phyloP scores from a whole-genome alignment of 2,329 filamentous ascomycete species.

The Orbilia oligospora region DNA sequence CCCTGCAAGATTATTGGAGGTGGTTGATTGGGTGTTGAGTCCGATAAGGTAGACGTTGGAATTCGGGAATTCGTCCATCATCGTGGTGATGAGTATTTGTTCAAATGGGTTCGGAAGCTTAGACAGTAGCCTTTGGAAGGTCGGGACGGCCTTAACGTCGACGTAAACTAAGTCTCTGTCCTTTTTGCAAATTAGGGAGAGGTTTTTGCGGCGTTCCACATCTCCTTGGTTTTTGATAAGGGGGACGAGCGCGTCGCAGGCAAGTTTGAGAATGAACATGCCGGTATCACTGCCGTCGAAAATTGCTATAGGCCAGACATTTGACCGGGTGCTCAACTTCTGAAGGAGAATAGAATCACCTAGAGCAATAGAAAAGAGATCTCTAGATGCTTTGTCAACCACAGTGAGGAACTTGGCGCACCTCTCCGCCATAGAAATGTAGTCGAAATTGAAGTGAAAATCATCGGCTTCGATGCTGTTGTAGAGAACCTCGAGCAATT shows the following conservation, averaged over 20 bases:
- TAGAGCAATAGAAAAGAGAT: neutral
- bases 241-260: neutral
- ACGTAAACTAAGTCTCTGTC: neutral
- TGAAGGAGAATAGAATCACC: neutral
- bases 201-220: neutral
- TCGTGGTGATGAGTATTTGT: neutral
- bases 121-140: neutral
- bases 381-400: neutral
- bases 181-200: neutral
- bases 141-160: neutral
- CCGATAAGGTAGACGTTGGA: neutral
- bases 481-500: slow-evolving; percentile 26
- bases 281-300: neutral
- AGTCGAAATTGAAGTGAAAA: slow-evolving; percentile 38
- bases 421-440: slow-evolving; percentile 23
- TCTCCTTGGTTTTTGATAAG: slow-evolving; percentile 7
- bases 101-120: neutral
- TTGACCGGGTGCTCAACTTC: neutral
- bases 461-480: slow-evolving; percentile 23
- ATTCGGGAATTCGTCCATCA: neutral
- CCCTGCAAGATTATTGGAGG: neutral
- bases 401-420: neutral
- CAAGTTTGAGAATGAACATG: neutral
- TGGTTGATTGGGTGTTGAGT: neutral
- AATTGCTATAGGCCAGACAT: neutral